These are phyloP conservation scores for Aspergillus sclerotialis DNA, from an alignment of 2,329 filamentous ascomycete genomes.

Conservation along the genomic window DNA sequence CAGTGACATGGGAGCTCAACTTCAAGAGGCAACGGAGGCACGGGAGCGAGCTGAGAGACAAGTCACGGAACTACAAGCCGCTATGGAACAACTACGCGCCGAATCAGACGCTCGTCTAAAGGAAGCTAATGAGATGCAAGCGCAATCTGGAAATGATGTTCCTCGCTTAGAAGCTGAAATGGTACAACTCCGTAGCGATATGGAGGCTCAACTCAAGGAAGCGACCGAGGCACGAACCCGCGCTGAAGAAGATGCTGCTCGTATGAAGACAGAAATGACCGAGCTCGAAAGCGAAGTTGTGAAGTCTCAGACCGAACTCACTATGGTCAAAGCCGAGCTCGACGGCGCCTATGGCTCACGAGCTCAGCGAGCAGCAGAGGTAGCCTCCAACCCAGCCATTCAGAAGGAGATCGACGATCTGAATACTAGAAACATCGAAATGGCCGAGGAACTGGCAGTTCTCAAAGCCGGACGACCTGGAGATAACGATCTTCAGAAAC, in stretches of 20 bases:
- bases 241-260: constrained; percentile 32
- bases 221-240: constrained; percentile 19
- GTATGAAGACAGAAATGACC: constrained; percentile 44
- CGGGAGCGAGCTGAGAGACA: constrained; percentile 21
- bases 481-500: constrained; percentile 37
- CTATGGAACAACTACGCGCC: constrained; percentile 15
- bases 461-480: constrained; percentile 29
- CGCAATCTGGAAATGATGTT: constrained; percentile 15
- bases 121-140: constrained; percentile 14
- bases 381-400: constrained; percentile 50
- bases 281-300: constrained; percentile 54
- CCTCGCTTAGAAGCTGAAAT: constrained; percentile 17
- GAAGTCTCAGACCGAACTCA: too few relatives aligned
- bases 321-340: too few relatives aligned
- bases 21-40: constrained; percentile 16
- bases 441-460: constrained; percentile 42
- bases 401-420: constrained; percentile 55
- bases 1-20: constrained; percentile 9
- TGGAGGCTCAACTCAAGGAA: constrained; percentile 24
- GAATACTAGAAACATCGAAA: constrained; percentile 39
- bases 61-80: constrained; percentile 19
- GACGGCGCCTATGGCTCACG: too few relatives aligned
- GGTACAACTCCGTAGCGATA: constrained; percentile 25
- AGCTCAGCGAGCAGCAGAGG: too few relatives aligned
- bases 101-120: constrained; percentile 14